Conservation (phyloP, 345 rosid genomes). For the Nasturtium officinale region DNA sequence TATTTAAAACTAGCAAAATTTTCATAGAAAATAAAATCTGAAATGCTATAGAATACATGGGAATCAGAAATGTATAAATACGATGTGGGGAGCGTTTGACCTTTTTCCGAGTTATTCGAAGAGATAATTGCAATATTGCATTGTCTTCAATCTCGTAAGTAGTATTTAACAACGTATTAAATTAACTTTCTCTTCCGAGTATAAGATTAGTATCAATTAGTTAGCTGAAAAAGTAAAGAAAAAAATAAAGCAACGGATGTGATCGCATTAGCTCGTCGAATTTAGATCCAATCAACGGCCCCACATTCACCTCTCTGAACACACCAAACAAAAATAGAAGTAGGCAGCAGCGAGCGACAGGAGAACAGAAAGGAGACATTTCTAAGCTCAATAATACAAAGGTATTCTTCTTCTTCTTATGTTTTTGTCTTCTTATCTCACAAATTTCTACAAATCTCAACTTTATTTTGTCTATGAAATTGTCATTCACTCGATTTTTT, state of each 20-base stretch:
- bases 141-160: neutral
- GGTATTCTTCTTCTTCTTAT: neutral
- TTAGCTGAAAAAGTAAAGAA: constrained; percentile 1
- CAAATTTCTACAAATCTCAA: neutral
- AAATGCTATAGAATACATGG: neutral
- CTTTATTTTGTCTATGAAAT: neutral
- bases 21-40: neutral
- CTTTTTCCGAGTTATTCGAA: constrained; percentile 16
- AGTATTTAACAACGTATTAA: neutral
- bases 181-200: neutral
- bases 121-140: neutral
- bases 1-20: neutral
- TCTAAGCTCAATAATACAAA: constrained; percentile 21
- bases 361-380: constrained; percentile 47
- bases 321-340: constrained; percentile 34
- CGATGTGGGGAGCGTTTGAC: constrained; percentile 3
- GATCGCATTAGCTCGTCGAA: constrained; percentile 50
- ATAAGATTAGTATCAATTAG: neutral
- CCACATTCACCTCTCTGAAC: constrained; percentile 45
- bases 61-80: constrained; percentile 10
- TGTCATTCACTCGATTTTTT: neutral
- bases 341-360: constrained; percentile 33
- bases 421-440: neutral
- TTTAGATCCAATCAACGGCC: constrained; percentile 62
- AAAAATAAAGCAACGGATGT: constrained; percentile 62